A percentile compares a stretch with the other conserved stretches of the same genome.
Evolutionary conservation across 2,329 filamentous ascomycete genomes (phyloP).

Genomic region (Purpureocillium takamizusanense): DNA sequence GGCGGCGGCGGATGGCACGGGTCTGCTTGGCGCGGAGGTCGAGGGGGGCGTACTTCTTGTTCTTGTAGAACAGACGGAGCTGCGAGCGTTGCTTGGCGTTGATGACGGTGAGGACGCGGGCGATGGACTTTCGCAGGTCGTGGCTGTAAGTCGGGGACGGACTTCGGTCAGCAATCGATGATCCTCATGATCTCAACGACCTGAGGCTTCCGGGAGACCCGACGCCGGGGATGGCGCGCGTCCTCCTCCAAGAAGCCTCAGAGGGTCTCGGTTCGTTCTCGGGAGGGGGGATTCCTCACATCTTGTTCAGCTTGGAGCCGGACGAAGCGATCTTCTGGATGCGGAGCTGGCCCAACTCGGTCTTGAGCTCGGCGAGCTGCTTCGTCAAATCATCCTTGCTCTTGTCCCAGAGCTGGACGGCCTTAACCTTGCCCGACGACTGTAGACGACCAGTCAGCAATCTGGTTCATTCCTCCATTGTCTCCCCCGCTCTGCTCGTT

Average conservation of each 20-base stretch:
- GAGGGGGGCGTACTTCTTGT: conserved; percentile 98
- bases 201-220: no score
- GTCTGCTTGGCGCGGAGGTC: conserved; percentile 98
- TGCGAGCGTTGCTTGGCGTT: conserved; percentile 98
- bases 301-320: conserved; percentile 92
- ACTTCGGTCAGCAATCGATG: conserved; percentile 13
- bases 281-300: conserved; percentile 67
- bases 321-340: conserved; percentile 98
- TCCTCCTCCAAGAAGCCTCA: no score
- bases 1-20: conserved; percentile 89
- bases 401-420: conserved; percentile 96
- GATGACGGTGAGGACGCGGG: conserved; percentile 97
- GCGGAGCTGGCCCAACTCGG: conserved; percentile 89
- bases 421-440: conserved; percentile 70
- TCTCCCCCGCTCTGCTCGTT: no score
- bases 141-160: conserved; percentile 52
- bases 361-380: conserved; percentile 92
- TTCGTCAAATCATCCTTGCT: conserved; percentile 97
- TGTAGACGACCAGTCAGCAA: conserved; percentile 19
- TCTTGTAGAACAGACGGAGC: conserved; percentile 98
- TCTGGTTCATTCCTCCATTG: conserved; percentile 10
- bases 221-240: conserved; percentile 3
- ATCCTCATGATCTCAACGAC: not conserved
- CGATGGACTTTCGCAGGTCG: conserved; percentile 99
- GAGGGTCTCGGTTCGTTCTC: no score